These are phyloP conservation scores for Globisporangium apiculatum DNA, from an alignment of 352 stramenopile genomes.

Conservation along the genomic window DNA sequence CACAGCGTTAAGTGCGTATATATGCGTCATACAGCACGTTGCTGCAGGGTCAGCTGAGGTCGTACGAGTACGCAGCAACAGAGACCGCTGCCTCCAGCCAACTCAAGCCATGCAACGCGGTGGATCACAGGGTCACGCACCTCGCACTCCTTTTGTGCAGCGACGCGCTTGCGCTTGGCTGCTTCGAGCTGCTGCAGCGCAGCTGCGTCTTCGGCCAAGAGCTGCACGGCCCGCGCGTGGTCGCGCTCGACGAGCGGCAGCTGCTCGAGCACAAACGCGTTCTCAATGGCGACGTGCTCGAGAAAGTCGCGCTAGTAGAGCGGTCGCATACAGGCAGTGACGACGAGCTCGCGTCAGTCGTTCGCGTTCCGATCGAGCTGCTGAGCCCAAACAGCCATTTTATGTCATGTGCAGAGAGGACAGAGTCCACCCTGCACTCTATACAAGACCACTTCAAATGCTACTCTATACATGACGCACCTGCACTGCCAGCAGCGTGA, in stretches of 20 bases:
- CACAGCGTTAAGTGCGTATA: neutral
- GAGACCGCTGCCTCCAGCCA: neutral
- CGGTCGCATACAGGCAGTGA: neutral
- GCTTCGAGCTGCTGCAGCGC: slow-evolving; percentile 19
- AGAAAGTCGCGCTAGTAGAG: slow-evolving; percentile 40
- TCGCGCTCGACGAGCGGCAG: slow-evolving; percentile 52
- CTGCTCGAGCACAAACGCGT: slow-evolving; percentile 38
- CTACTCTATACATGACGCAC: slow-evolving; percentile 13
- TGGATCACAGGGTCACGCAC: slow-evolving; percentile 10
- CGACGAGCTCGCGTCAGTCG: neutral
- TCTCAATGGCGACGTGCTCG: slow-evolving; percentile 34
- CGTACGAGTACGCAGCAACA: too few species aligned
- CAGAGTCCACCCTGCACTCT: too few species aligned
- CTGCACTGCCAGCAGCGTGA: slow-evolving; percentile 40
- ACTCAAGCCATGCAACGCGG: neutral
- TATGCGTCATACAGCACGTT: neutral
- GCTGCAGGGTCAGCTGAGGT: too few species aligned
- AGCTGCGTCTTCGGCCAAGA: slow-evolving; percentile 39
- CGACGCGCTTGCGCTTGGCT: slow-evolving; percentile 20
- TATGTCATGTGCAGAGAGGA: too few species aligned
- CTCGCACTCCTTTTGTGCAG: slow-evolving; percentile 36
- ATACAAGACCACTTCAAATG: too few species aligned
- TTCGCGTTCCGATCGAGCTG: too few species aligned
- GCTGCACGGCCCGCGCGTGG: slow-evolving; percentile 28
- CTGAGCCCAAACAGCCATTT: too few species aligned